Evolutionary conservation across 371 early-diverging fungal genomes (phyloP).

Genomic region (Saksenaea vasiformis): DNA sequence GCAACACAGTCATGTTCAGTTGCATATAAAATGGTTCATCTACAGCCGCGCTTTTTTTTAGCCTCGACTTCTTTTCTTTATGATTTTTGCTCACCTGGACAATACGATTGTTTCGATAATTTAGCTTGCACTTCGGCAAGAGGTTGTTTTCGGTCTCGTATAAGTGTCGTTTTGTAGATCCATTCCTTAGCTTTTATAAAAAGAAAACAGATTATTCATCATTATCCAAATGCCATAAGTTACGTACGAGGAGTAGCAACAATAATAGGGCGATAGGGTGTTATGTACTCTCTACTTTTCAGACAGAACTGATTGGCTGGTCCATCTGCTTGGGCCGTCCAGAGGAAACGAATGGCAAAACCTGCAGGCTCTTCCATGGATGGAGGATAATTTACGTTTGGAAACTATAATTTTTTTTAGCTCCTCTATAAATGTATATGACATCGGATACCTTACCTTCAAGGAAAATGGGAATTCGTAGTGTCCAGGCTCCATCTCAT

Average conservation of each 20-base stretch:
- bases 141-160: constrained; percentile 36
- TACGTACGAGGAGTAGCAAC: constrained; percentile 37
- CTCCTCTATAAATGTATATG: not conserved
- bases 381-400: constrained; percentile 54
- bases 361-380: constrained; percentile 50
- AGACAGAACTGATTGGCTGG: constrained; percentile 51
- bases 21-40: constrained; percentile 50
- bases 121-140: constrained; percentile 36
- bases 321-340: constrained; percentile 60
- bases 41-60: constrained; percentile 13
- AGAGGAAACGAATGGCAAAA: constrained; percentile 49
- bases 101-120: constrained; percentile 41
- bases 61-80: not conserved
- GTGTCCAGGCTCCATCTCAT: constrained; percentile 53
- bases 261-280: constrained; percentile 52
- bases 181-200: constrained; percentile 25
- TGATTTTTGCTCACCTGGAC: constrained; percentile 50
- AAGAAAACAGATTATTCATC: not conserved
- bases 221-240: not conserved
- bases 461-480: constrained; percentile 63
- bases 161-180: constrained; percentile 32
- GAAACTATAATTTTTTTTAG: constrained; percentile 27
- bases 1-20: constrained; percentile 24
- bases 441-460: constrained; percentile 48
- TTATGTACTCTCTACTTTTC: constrained; percentile 49